phyloP scores from a whole-genome alignment of 345 rosid species.

The Brassica incana region DNA sequence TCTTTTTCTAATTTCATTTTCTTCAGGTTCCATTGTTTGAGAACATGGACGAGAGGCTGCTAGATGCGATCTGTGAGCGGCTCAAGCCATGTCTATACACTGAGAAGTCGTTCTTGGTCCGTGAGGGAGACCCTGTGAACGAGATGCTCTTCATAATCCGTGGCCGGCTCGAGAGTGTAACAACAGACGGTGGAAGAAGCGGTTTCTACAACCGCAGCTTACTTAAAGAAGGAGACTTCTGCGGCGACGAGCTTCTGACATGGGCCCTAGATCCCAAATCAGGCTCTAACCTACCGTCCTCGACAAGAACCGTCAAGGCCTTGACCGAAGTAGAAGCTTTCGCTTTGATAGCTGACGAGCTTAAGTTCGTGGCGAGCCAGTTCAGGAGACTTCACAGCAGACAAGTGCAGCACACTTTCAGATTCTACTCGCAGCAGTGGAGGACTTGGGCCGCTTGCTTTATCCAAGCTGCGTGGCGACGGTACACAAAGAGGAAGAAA shows the following conservation, averaged over 20 bases:
- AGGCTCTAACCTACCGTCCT: conserved; percentile 79
- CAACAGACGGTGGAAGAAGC: conserved; percentile 94
- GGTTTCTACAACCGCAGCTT: conserved; percentile 80
- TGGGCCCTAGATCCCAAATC: conserved; percentile 97
- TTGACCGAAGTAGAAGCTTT: conserved; percentile 88
- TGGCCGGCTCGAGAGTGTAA: conserved; percentile 90
- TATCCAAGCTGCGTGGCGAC: conserved; percentile 94
- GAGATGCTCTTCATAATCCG: conserved; percentile 97
- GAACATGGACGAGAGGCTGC: conserved; percentile 90
- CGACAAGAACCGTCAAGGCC: conserved; percentile 89
- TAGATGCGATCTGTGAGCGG: conserved; percentile 94
- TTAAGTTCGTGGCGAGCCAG: conserved; percentile 90
- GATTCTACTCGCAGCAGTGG: conserved; percentile 97
- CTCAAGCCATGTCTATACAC: conserved; percentile 86
- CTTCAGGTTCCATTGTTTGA: conserved; percentile 90
- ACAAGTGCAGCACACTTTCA: conserved; percentile 95
- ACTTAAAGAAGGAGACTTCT: conserved; percentile 90
- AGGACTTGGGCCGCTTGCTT: conserved; percentile 98
- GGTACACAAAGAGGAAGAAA: conserved; percentile 77
- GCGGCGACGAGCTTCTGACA: conserved; percentile 92
- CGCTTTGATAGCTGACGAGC: conserved; percentile 84
- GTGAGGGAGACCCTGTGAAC: conserved; percentile 96
- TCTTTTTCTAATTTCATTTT: background rate
- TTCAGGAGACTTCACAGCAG: conserved; percentile 94
- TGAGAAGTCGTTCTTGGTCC: conserved; percentile 77